Evolutionary conservation across 1,284 basidiomycete genomes (phyloP), one percentile per base, ranked within the genome.

Genomic region (Malassezia obtusa): DNA sequence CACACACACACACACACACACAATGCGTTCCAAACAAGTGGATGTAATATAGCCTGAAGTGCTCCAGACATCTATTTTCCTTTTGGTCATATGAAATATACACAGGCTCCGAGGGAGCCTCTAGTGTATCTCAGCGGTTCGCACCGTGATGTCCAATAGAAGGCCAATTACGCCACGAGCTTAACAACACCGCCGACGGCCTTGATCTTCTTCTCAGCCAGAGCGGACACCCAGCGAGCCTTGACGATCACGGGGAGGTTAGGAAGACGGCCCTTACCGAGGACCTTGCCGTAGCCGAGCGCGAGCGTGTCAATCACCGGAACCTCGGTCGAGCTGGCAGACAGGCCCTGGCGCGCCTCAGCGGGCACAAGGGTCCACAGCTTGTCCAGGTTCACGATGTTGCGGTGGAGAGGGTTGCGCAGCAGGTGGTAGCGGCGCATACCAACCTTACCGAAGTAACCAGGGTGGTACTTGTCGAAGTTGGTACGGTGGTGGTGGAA

Each of bases 391-490:
- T 98, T 98, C 84, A 98, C 87, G 73, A 85, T 86, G 30, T 91
- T 90, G 65, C 84, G 82, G 89, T 86, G 90, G 78, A 83, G 81
- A 69, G 81, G 78, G 79, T 95, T 95, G 78, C 85, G 84, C 58
- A 89, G 91, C 63, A 89, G 78, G 78, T 98, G 92, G 88, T 86
- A 98, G 79, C 86, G 85, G 74, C 92, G 84, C 91, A 96, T 96
- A 89, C 77, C 76, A 58, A 77, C 76, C 80, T 95, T 95, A 81
- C 89, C 89, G 77, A 92, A 95, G 87, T 94, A 94, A 87, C 89
- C 91, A 58, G 69, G 68, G 59, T 73, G 71, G 68, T 73, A 73
- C 67, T 71, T 73, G 70, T 73, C 71, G 58, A 73, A 70, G 68
- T 73, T 74, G 73, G 79, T 81, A 60, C 92, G 82, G 85, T 98